These are phyloP conservation scores for Diutina ranongensis DNA, from an alignment of 1,139 yeast genomes.

Conservation along the genomic window DNA sequence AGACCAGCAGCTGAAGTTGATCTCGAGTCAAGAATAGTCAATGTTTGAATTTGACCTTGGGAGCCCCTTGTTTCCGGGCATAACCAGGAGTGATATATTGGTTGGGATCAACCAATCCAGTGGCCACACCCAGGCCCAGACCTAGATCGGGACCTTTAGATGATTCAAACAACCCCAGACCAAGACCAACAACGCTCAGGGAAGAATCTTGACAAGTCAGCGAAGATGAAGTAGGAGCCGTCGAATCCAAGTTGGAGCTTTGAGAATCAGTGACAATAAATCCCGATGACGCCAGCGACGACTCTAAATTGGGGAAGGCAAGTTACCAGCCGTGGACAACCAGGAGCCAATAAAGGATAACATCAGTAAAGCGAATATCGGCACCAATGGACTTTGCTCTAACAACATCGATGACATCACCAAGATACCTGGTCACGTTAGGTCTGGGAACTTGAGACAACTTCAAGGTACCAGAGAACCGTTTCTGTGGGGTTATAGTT, in stretches of 20 bases:
- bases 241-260: too few relatives aligned
- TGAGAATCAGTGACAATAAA: background rate
- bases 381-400: too few relatives aligned
- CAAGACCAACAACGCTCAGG: background rate
- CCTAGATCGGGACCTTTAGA: background rate
- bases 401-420: too few relatives aligned
- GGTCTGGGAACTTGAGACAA: too few relatives aligned
- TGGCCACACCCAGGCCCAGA: background rate
- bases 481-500: too few relatives aligned
- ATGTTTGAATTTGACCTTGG: conserved; percentile 3
- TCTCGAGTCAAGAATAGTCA: background rate
- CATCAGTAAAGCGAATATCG: too few relatives aligned
- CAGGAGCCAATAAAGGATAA: too few relatives aligned
- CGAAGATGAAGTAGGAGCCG: too few relatives aligned
- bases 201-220: background rate
- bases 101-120: background rate
- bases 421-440: too few relatives aligned
- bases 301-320: too few relatives aligned
- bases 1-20: background rate
- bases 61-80: conserved; percentile 5
- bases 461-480: too few relatives aligned
- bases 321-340: too few relatives aligned
- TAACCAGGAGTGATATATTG: background rate
- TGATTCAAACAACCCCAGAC: background rate
- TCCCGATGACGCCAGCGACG: background rate